A percentile compares a stretch with the other conserved stretches of the same genome.
Conservation (phyloP, 2,329 filamentous ascomycete genomes). For the Plenodomus biglobosus region DNA sequence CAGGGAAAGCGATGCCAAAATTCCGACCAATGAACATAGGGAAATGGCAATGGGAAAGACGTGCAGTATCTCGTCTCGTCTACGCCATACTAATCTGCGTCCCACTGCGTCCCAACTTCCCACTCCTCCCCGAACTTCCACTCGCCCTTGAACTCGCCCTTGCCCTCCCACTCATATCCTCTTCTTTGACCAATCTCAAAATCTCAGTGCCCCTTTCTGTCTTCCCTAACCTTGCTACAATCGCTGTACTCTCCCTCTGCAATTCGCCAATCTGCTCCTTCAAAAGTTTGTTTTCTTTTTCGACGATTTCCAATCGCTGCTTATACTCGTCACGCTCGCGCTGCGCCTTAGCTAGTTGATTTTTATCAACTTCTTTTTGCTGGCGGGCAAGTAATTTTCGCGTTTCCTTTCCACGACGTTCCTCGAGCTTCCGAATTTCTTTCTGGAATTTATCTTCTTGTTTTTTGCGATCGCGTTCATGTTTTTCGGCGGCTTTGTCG, state of each 20-base stretch:
- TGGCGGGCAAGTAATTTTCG: slow-evolving; percentile 66
- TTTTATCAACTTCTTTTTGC: slow-evolving; percentile 60
- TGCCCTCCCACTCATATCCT: slow-evolving; percentile 21
- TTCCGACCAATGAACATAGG: no score
- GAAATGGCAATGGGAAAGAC: no score
- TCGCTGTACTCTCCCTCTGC: slow-evolving; percentile 59
- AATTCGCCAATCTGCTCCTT: slow-evolving; percentile 56
- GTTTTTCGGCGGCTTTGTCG: slow-evolving; percentile 63
- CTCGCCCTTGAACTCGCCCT: slow-evolving; percentile 33
- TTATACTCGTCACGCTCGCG: slow-evolving; percentile 53
- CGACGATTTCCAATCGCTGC: slow-evolving; percentile 49
- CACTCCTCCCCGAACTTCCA: slow-evolving; percentile 24
- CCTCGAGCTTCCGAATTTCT: slow-evolving; percentile 63
- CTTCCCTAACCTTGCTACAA: slow-evolving; percentile 51
- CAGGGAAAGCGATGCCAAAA: no score
- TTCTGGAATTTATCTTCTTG: slow-evolving; percentile 47
- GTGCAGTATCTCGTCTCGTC: no score
- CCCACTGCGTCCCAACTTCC: slow-evolving; percentile 6
- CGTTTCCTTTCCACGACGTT: slow-evolving; percentile 66
- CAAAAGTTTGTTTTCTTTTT: slow-evolving; percentile 54
- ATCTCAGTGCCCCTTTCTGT: slow-evolving; percentile 39
- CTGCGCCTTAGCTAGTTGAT: slow-evolving; percentile 50
- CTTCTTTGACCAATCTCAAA: slow-evolving; percentile 36
- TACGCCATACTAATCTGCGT: neutral
- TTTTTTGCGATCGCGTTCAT: slow-evolving; percentile 57